Conservation (phyloP, 2,329 filamentous ascomycete genomes). For the Beauveria brongniartii region DNA sequence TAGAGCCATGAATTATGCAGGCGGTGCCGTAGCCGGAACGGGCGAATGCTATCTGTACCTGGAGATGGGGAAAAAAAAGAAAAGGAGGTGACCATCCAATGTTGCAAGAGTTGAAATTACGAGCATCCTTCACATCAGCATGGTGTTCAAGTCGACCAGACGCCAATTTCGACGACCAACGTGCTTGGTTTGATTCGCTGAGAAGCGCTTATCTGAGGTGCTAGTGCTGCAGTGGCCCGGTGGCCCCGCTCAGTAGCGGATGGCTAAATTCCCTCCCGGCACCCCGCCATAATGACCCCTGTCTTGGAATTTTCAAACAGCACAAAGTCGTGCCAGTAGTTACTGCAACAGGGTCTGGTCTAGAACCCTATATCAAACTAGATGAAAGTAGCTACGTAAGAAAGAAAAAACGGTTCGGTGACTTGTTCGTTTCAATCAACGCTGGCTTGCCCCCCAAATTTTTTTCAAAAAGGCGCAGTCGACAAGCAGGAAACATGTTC, state of each 20-base stretch:
- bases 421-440: no score
- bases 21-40: background rate
- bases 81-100: background rate
- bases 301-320: background rate
- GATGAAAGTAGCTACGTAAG: no score
- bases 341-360: no score
- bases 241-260: background rate
- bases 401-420: no score
- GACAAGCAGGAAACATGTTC: no score
- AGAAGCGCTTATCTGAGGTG: background rate
- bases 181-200: constrained; percentile 6
- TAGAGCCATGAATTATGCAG: background rate
- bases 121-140: background rate
- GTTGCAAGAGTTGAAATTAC: background rate
- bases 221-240: background rate
- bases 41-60: background rate
- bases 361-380: no score
- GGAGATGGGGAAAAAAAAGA: background rate
- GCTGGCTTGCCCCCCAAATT: no score
- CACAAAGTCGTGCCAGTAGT: no score
- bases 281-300: background rate
- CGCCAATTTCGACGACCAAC: background rate
- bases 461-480: no score
- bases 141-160: background rate
- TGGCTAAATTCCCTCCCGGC: background rate